Evolutionary conservation across 208 protist species (phyloP), one percentile per base, ranked within the genome.

Genomic region (Leishmania tropica): DNA sequence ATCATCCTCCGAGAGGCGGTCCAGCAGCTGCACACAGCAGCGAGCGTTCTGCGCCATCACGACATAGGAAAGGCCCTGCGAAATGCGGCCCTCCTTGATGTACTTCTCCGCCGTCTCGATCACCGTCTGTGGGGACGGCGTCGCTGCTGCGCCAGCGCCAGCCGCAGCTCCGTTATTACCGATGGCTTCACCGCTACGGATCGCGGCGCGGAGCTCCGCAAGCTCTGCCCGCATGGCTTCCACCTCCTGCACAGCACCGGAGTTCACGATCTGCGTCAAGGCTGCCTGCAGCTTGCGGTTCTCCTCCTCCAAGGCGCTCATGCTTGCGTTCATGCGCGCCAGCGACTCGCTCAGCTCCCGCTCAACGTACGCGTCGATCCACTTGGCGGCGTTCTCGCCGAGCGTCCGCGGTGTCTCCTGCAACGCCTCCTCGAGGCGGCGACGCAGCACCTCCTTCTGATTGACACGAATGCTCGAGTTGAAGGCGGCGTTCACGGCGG

Each of bases 361-460:
- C 60, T 86, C 84, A 11, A 89, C 80, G 73, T 94, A 85, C 75
- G 84, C 79, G 67, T 89, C 77, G 19, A 96, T 84, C 48, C 88
- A 87, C 73, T 86, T 83, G 42, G 80, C 85, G 19, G 96, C 79
- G 77, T 94, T 89, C 42, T 85, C 76, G 31, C 83, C 68, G 80
- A 95, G 94, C 83, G 90, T 83, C 4, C 80, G 79, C 1, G 88
- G 85, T 58, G 88, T 94, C 71, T 91, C 88, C 87, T 88, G 84
- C 76, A 98, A 73, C 3, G 86, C 86, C 40, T 96, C 91, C 73
- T 98, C 92, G 0, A 98, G 81, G 47, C 90, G 91, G n/a, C 81
- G 83, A 75, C 94, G 90, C 56, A 96, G 67, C 28, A 87, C 85
- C 37, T 88, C 83, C 80, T 92, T 92, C 65, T 96, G 92, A 6